A percentile compares a stretch with the other conserved stretches of the same genome.
Evolutionary conservation across 2,329 filamentous ascomycete genomes (phyloP).

Genomic region (Trichoderma sp.): DNA sequence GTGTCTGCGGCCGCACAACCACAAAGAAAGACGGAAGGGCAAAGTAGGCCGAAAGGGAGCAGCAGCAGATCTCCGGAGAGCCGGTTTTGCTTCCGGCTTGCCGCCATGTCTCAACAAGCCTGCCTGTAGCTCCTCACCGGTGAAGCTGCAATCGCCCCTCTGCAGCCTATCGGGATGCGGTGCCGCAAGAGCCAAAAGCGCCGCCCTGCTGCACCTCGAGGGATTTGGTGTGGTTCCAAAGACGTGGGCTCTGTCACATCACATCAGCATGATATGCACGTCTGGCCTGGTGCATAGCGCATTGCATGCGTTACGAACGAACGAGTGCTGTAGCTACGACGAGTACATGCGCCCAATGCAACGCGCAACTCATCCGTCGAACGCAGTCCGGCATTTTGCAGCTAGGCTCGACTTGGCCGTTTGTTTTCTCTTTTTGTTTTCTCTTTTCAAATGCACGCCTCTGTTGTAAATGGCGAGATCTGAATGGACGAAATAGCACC

Average conservation of each 20-base stretch:
- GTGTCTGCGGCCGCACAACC: not conserved
- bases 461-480: not conserved
- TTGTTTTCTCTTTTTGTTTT: conserved; percentile 8
- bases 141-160: conserved; percentile 11
- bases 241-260: not conserved
- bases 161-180: conserved; percentile 7
- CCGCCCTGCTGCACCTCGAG: not conserved
- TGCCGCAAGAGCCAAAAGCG: not conserved
- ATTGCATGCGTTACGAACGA: not conserved
- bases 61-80: not conserved
- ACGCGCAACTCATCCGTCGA: not conserved
- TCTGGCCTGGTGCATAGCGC: not conserved
- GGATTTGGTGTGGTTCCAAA: not conserved
- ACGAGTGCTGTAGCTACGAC: not conserved
- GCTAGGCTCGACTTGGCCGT: not conserved
- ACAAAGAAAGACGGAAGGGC: not conserved
- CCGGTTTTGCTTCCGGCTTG: conserved; percentile 7
- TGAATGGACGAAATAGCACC: not conserved
- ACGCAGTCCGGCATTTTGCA: not conserved
- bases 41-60: not conserved
- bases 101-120: conserved; percentile 8
- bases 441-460: not conserved
- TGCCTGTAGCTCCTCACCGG: not conserved
- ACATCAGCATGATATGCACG: not conserved
- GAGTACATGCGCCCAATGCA: not conserved